phyloP scores from a whole-genome alignment of 23 red algal species.

The Gracilaria domingensis region DNA sequence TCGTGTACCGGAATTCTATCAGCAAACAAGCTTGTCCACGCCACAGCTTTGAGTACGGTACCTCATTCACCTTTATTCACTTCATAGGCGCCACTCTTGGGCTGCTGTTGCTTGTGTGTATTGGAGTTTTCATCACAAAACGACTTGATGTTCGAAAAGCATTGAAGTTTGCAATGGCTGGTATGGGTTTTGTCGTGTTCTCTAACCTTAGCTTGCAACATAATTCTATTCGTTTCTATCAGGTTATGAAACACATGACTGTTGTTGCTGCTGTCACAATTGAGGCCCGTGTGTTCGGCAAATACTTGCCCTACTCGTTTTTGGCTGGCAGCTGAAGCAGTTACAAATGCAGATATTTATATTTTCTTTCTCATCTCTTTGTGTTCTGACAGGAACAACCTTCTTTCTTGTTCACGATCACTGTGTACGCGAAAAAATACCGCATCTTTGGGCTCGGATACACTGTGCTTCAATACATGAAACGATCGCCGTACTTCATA shows the following conservation, averaged over 20 bases:
- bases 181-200: conserved; percentile 98
- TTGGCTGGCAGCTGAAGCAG: too few species aligned
- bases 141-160: conserved; percentile 85
- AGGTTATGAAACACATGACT: conserved; percentile 98
- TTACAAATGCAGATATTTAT: not conserved
- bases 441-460: too few species aligned
- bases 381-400: too few species aligned
- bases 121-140: conserved; percentile 82
- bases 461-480: not conserved
- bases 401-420: too few species aligned
- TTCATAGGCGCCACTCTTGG: conserved; percentile 88
- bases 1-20: conserved; percentile 91
- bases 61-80: conserved; percentile 92
- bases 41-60: conserved; percentile 83
- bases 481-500: not conserved
- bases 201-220: conserved; percentile 95
- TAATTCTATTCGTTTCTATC: conserved; percentile 96
- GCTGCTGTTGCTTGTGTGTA: conserved; percentile 63
- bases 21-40: conserved; percentile 94
- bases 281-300: conserved; percentile 80
- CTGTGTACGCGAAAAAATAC: too few species aligned
- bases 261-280: conserved; percentile 86
- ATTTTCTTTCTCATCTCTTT: too few species aligned
- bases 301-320: conserved; percentile 59
- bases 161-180: conserved; percentile 75